Percentiles rank a stretch among this genome's conserved stretches.
Conservation (phyloP, 2,329 filamentous ascomycete genomes). For the Fusarium buharicum region DNA sequence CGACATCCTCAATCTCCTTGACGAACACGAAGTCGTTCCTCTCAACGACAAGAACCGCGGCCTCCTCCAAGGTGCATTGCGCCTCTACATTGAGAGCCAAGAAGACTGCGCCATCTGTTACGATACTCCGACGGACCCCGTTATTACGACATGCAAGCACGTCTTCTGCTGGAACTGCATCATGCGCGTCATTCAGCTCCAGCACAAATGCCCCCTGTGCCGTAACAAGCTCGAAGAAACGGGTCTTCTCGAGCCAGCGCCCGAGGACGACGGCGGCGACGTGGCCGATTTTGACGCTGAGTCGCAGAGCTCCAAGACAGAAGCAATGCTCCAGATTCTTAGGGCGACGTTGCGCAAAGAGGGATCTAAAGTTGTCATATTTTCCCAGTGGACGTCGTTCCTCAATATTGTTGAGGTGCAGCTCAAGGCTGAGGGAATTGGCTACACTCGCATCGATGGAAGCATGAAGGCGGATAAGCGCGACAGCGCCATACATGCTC, state of each 20-base stretch:
- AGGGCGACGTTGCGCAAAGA: constrained; percentile 72
- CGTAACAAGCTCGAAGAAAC: constrained; percentile 72
- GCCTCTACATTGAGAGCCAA: constrained; percentile 79
- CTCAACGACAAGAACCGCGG: constrained; percentile 77
- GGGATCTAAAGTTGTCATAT: constrained; percentile 75
- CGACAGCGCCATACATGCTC: constrained; percentile 74
- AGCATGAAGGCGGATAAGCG: constrained; percentile 76
- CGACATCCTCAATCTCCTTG: constrained; percentile 75
- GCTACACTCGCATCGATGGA: constrained; percentile 80
- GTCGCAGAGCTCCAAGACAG: constrained; percentile 82
- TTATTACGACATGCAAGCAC: constrained; percentile 89
- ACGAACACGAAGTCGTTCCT: constrained; percentile 72
- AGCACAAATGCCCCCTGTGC: constrained; percentile 87
- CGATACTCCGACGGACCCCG: constrained; percentile 74
- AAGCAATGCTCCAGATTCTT: constrained; percentile 80
- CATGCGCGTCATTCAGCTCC: constrained; percentile 75
- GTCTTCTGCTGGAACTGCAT: constrained; percentile 81
- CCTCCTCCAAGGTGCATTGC: constrained; percentile 78
- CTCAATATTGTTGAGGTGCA: constrained; percentile 77
- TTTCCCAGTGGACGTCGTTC: constrained; percentile 82
- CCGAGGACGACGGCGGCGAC: constrained; percentile 60
- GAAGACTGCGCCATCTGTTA: constrained; percentile 88
- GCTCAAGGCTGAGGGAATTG: constrained; percentile 68
- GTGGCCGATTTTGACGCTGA: constrained; percentile 65
- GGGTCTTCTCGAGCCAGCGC: constrained; percentile 71